Evolutionary conservation across 2,329 filamentous ascomycete species (phyloP).

Genomic region (Huntiella decipiens): DNA sequence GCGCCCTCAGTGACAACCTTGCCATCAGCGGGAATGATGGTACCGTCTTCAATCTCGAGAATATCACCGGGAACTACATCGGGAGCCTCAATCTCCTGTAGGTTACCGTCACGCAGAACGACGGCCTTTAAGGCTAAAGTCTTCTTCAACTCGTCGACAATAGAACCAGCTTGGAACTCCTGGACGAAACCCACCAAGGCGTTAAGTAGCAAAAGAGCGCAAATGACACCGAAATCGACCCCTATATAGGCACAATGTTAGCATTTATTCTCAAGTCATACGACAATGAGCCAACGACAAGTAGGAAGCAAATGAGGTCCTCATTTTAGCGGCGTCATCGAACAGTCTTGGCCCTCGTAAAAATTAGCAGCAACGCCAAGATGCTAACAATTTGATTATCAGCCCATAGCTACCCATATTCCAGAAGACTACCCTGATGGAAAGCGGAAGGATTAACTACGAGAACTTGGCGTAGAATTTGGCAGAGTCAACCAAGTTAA

Average conservation of each 20-base stretch:
- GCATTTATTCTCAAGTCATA: not conserved
- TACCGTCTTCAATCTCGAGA: slow-evolving; percentile 70
- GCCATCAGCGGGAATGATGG: slow-evolving; percentile 78
- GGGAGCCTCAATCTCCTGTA: slow-evolving; percentile 62
- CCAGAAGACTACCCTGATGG: not conserved
- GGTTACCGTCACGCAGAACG: slow-evolving; percentile 58
- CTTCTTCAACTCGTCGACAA: slow-evolving; percentile 82
- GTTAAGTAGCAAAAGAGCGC: slow-evolving; percentile 65
- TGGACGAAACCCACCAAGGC: slow-evolving; percentile 73
- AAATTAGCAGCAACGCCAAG: no score
- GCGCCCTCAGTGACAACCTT: slow-evolving; percentile 67
- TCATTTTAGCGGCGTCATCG: not conserved
- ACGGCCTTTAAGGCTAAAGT: slow-evolving; percentile 74
- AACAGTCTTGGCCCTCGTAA: not conserved
- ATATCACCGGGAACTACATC: slow-evolving; percentile 83
- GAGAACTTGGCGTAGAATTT: no score
- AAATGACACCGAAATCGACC: slow-evolving; percentile 89
- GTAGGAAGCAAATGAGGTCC: no score
- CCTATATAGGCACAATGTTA: slow-evolving; percentile 18
- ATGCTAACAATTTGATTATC: no score
- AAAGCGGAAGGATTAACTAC: not conserved
- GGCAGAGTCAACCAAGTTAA: no score
- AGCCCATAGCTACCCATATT: not conserved
- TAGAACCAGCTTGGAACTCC: slow-evolving; percentile 76
- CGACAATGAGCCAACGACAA: no score